Evolutionary conservation across 2,329 filamentous ascomycete species (phyloP), one percentile per base, ranked within the genome.

Genomic region (Talaromyces marneffei): DNA sequence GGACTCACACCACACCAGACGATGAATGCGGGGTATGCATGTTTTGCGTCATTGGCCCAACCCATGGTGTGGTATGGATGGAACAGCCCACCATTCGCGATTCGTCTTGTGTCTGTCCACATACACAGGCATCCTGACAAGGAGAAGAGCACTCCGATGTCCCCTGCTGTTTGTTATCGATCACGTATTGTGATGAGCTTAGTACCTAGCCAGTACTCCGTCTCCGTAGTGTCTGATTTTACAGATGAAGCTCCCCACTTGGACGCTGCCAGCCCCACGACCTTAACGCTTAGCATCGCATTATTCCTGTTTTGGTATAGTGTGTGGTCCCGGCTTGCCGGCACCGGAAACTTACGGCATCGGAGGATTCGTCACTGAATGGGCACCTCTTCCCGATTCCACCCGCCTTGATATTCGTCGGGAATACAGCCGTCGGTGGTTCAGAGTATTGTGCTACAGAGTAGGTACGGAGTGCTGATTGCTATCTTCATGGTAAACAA

Each of bases 11-110:
- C 42, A 23, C 55, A 35, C 53, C 40, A 46, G 23, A n/a, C 39
- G 35, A 53, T 35, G 42, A 58, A 62, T 62, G 60, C 60, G 60
- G 60, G 60, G 60, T 62, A 62, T 59, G 60, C 60, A 40, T 37
- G 37, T 31, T 53, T 59, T 62, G 60, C 60, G 55, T 62, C 56
- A 59, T 48, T 53, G 35, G 33, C 0, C 33, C 52, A 55, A 35
- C 40, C 20, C 44, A 29, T 16, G 42, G 16, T 25, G 20, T 35
- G 23, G 42, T 46, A 25, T 9, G n/a, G 46, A 52, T 52, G 48
- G 29, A 33, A 20, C n/a, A 33, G 29, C 48, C 29, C 48, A 33
- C 29, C 18, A 12, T 33, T 14, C 10, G 2, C 14, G 9, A 35
- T 14, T 31, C 27, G n/a, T 33, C n/a, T 14, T 14, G 5, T 33